These are phyloP conservation scores for Daphne laureola DNA, from an alignment of 441 rosid species.

Conservation along the genomic window DNA sequence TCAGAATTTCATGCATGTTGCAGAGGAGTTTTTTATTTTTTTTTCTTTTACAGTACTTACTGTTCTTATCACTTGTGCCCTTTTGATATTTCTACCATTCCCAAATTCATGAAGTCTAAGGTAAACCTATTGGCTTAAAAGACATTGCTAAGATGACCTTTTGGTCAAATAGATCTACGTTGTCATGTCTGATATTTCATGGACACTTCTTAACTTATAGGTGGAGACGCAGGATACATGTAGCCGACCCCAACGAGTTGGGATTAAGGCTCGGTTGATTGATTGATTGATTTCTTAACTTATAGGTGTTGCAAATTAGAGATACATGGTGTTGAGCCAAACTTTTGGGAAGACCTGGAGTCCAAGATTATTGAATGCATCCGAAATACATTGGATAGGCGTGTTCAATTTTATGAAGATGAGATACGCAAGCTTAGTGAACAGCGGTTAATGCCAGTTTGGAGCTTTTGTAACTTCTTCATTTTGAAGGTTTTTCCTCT, in stretches of 20 bases:
- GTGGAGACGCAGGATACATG: too few relatives aligned
- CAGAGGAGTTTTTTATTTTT: too few relatives aligned
- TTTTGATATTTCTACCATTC: too few relatives aligned
- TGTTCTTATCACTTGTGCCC: too few relatives aligned
- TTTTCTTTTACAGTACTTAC: too few relatives aligned
- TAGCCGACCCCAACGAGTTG: too few relatives aligned
- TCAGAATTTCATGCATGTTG: too few relatives aligned
- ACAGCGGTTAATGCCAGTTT: constrained; percentile 87
- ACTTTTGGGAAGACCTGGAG: constrained; percentile 93
- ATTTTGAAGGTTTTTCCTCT: constrained; percentile 79
- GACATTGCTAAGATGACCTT: too few relatives aligned
- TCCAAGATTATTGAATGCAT: constrained; percentile 77
- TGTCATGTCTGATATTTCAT: constrained; percentile 13
- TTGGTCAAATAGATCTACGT: not conserved
- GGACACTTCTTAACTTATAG: constrained; percentile 19
- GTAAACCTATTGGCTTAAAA: too few relatives aligned
- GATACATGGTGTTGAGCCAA: constrained; percentile 71
- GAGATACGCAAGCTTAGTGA: constrained; percentile 97
- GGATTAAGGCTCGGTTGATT: too few relatives aligned
- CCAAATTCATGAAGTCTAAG: too few relatives aligned
- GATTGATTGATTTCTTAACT: constrained; percentile 6
- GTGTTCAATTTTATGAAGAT: constrained; percentile 91
- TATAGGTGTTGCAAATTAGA: constrained; percentile 95
- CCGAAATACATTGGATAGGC: constrained; percentile 84
- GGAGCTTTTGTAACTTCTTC: constrained; percentile 99